Conservation (phyloP, 2,329 filamentous ascomycete genomes). For the Capronia coronata region DNA sequence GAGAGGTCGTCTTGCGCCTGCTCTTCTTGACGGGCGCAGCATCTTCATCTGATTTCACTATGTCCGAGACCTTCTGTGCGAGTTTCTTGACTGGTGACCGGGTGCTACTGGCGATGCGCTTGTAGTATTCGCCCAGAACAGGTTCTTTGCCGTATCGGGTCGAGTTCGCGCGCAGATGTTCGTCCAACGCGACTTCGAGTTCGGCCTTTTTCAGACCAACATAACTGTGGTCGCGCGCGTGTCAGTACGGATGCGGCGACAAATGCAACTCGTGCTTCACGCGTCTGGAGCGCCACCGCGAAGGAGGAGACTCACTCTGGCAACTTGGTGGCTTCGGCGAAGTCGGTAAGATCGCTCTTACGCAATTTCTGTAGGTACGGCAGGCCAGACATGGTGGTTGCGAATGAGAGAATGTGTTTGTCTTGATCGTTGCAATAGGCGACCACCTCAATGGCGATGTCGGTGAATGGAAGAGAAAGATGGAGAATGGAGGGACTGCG, state of each 20-base stretch:
- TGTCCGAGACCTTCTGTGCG: constrained; percentile 34
- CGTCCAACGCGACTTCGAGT: constrained; percentile 67
- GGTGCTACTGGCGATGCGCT: constrained; percentile 51
- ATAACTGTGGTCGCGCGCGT: constrained; percentile 24
- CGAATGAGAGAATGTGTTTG: too few relatives aligned
- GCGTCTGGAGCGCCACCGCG: constrained; percentile 9
- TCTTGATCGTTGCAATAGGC: background rate
- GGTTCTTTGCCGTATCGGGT: constrained; percentile 58
- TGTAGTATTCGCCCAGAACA: constrained; percentile 69
- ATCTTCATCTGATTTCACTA: constrained; percentile 37
- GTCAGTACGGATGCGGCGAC: constrained; percentile 22
- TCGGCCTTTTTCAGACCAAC: constrained; percentile 23
- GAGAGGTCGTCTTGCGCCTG: constrained; percentile 28
- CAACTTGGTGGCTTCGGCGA: constrained; percentile 53
- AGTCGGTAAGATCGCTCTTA: constrained; percentile 69
- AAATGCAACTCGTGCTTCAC: constrained; percentile 11
- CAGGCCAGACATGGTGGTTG: constrained; percentile 52
- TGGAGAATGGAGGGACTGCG: constrained; percentile 4
- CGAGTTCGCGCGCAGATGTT: constrained; percentile 64
- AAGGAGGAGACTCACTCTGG: constrained; percentile 54
- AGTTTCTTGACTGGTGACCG: constrained; percentile 56
- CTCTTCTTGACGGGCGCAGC: constrained; percentile 31
- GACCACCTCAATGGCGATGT: background rate
- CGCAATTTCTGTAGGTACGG: constrained; percentile 74
- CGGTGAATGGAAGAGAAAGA: background rate